A percentile compares a stretch with the other conserved stretches of the same genome.
Evolutionary conservation across 225 moss, liverwort and hornwort species (phyloP).

Genomic region (Straminergon stramineum): DNA sequence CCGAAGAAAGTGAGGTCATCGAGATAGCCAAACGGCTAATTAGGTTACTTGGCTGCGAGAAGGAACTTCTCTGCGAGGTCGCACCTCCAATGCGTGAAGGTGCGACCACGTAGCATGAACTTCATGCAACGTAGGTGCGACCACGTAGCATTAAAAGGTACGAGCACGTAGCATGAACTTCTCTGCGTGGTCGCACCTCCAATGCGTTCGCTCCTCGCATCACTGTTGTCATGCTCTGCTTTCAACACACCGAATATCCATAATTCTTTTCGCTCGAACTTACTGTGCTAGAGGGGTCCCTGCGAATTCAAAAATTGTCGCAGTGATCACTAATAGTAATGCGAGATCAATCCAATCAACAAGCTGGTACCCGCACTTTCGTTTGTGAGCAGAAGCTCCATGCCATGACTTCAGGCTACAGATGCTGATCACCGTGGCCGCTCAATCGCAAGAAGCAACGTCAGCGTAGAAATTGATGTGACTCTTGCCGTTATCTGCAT

Average conservation of each 20-base stretch:
- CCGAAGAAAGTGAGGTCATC: conserved; percentile 44
- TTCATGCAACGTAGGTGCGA: background rate
- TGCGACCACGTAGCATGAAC: too few relatives aligned
- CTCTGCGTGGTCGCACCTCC: background rate
- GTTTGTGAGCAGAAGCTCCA: background rate
- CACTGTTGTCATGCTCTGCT: conserved; percentile 40
- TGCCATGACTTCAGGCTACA: background rate
- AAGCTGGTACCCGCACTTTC: conserved; percentile 18
- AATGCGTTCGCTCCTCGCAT: background rate
- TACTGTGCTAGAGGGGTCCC: conserved; percentile 15
- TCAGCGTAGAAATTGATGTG: background rate
- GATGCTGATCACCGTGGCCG: too few relatives aligned
- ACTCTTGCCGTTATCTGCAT: background rate
- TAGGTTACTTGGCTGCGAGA: conserved; percentile 39
- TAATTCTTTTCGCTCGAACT: background rate
- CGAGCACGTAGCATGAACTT: background rate
- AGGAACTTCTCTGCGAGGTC: background rate
- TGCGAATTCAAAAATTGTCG: conserved; percentile 22
- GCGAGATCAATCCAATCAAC: conserved; percentile 24
- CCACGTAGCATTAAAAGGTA: background rate
- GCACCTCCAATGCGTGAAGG: conserved; percentile 7
- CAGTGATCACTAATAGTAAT: conserved; percentile 26
- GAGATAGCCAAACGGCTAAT: conserved; percentile 30
- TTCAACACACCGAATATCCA: background rate
- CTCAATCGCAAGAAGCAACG: background rate